Evolutionary conservation across 495 filamentous ascomycete genomes (phyloP), one percentile per base, ranked within the genome.

Genomic region (Talaromyces wortmannii): DNA sequence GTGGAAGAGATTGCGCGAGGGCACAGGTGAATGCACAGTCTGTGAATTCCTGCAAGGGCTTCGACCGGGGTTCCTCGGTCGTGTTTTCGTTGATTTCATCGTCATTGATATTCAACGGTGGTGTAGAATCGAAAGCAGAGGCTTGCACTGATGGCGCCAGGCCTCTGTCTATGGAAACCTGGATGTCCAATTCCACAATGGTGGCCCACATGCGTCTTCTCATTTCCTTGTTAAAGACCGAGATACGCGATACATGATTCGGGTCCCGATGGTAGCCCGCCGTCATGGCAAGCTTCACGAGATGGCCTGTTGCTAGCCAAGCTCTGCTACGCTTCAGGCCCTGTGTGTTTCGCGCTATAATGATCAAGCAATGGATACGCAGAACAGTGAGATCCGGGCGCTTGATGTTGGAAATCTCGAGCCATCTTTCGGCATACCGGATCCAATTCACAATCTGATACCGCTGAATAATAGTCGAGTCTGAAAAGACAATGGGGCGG

Each of bases 201-300:
- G 82, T 84, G n/a, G 76, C 79, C 85, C 85, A 89, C 11, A 90
- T 70, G 17, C 86, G 74, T 45, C 85, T 68, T n/a, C 85, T 77
- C 73, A 87, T 80, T 65, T 90, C 86, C 47, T 80, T 76, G 12
- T 74, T 71, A 31, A 85, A 79, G 0, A 74, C 66, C 0, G 79
- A 76, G 43, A 88, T 81, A 18, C 68, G 69, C 5, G 72, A 62
- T 54, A 80, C 81, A 45, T 76, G 61, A 47, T 66, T 73, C 6
- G 81, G 73, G 53, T 83, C 79, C 16, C 81, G 72, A 53, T 83
- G 81, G 45, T 81, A 83, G 0, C 79, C 79, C 54, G 80, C 73
- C 54, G 76, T 63, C 79, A 81, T 78, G 5, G 81, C 77, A 18
- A 76, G 75, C 53, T 83, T 76, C 29, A 87, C 61, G 13, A 88